A percentile compares a stretch with the other conserved stretches of the same genome.
Conservation (phyloP, 371 early-diverging fungal genomes). For the Capniomyces stellatus region DNA sequence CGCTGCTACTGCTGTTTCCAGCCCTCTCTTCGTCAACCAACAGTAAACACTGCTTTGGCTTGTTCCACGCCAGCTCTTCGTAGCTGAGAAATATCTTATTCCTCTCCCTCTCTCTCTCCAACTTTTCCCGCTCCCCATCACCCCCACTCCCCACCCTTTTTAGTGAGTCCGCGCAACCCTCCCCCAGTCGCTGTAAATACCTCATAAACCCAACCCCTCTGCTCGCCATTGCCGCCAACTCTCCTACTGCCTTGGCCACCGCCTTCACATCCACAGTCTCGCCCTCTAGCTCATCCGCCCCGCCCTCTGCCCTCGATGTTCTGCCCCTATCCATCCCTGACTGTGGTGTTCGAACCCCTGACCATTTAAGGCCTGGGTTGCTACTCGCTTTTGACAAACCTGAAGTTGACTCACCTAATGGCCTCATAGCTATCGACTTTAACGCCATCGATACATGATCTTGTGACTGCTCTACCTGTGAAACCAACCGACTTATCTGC, state of each 20-base stretch:
- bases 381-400: neutral
- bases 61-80: conserved; percentile 1
- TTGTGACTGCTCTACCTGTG: neutral
- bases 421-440: neutral
- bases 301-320: conserved; percentile 15
- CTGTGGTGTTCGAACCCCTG: neutral
- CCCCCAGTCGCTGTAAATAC: conserved; percentile 48
- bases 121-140: conserved; percentile 2
- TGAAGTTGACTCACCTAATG: neutral
- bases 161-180: conserved; percentile 14
- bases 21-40: neutral
- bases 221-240: conserved; percentile 62
- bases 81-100: conserved; percentile 4
- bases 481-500: conserved; percentile 33
- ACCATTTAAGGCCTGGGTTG: neutral
- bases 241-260: conserved; percentile 12
- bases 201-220: conserved; percentile 53
- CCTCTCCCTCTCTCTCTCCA: neutral
- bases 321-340: conserved; percentile 15
- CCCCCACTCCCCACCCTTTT: too few relatives aligned
- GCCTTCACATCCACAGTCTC: neutral
- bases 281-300: conserved; percentile 31
- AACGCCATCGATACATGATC: neutral
- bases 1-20: neutral
- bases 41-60: conserved; percentile 2